A percentile compares a stretch with the other conserved stretches of the same genome.
Evolutionary conservation across 1,139 yeast species (phyloP).

Genomic region (Geotrichum klebahnii): DNA sequence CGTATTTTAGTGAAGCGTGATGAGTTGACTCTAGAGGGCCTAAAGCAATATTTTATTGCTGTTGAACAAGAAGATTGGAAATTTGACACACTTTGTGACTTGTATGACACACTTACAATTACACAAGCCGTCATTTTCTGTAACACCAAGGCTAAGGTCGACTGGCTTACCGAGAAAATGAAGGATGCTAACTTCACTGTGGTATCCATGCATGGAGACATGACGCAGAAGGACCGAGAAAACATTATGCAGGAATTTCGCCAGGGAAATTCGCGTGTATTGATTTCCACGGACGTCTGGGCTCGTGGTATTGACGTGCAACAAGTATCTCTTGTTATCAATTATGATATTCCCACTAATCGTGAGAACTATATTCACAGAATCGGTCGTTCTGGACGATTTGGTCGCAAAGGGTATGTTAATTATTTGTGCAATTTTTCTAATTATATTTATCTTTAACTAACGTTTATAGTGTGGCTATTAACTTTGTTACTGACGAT

Average conservation of each 20-base stretch:
- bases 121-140: conserved; percentile 99
- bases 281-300: conserved; percentile 94
- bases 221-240: conserved; percentile 96
- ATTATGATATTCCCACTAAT: conserved; percentile 95
- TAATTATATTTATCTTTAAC: neutral
- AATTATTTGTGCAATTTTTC: neutral
- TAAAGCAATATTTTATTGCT: conserved; percentile 91
- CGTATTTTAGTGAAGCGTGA: conserved; percentile 97
- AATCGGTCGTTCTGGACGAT: conserved; percentile 99
- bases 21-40: conserved; percentile 97
- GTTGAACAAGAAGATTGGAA: conserved; percentile 92
- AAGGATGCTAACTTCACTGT: conserved; percentile 88
- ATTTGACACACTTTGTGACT: conserved; percentile 92
- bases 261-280: conserved; percentile 95
- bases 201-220: conserved; percentile 95
- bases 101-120: conserved; percentile 95
- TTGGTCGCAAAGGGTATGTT: conserved; percentile 80
- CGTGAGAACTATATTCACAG: conserved; percentile 98
- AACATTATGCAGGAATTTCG: conserved; percentile 98
- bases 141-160: conserved; percentile 98
- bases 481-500: conserved; percentile 89
- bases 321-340: conserved; percentile 96
- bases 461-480: conserved; percentile 95
- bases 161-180: conserved; percentile 83
- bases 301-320: conserved; percentile 99